Evolutionary conservation across 352 stramenopile genomes (phyloP).

Genomic region (Pythium brassicae): DNA sequence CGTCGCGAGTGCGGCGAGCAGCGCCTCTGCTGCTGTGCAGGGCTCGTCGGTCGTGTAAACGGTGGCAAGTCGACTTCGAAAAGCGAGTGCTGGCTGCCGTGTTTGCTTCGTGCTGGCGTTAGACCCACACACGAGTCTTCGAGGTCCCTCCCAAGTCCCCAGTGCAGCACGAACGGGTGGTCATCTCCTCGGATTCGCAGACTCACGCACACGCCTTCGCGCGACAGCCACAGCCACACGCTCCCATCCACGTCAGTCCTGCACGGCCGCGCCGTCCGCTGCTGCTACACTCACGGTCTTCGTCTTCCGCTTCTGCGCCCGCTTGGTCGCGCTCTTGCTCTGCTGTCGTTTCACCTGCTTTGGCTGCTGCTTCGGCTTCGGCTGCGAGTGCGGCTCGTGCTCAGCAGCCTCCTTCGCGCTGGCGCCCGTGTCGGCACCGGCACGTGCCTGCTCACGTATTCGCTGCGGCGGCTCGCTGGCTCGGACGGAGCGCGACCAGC

Average conservation of each 20-base stretch:
- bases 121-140: no score
- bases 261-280: neutral
- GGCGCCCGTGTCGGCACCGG: neutral
- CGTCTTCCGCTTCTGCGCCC: slow-evolving; percentile 6
- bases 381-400: neutral
- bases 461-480: neutral
- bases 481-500: slow-evolving; percentile 40
- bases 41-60: slow-evolving; percentile 35
- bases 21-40: neutral
- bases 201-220: neutral
- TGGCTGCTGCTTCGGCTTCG: neutral
- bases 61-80: no score
- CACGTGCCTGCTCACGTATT: neutral
- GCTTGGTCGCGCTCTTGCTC: neutral
- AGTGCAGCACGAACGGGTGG: no score
- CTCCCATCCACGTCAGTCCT: slow-evolving; percentile 1
- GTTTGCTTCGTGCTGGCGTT: no score
- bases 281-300: slow-evolving; percentile 7
- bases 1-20: slow-evolving; percentile 25
- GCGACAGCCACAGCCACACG: neutral
- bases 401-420: slow-evolving; percentile 7
- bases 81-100: no score
- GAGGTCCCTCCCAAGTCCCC: neutral
- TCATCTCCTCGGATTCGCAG: no score
- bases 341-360: slow-evolving; percentile 1